These are phyloP conservation scores for Cephaloascus fragrans DNA, from an alignment of 805 yeast genomes.

Conservation along the genomic window DNA sequence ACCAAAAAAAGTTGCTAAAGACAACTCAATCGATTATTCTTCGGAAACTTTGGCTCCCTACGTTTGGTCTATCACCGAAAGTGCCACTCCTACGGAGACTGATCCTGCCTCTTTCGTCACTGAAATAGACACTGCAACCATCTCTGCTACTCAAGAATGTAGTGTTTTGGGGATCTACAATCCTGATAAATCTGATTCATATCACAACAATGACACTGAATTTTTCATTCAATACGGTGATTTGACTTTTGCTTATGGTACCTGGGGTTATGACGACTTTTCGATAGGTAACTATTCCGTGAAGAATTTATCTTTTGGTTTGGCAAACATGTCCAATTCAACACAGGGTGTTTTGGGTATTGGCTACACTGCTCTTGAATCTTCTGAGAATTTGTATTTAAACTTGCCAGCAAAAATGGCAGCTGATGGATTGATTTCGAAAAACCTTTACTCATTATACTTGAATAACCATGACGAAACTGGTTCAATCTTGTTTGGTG, in stretches of 20 bases:
- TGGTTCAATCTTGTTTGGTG: conserved; percentile 25
- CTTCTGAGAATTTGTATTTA: conserved; percentile 1
- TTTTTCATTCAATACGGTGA: conserved; percentile 12
- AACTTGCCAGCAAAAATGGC: conserved; percentile 6
- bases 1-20: background rate
- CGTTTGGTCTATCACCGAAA: background rate
- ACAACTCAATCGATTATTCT: background rate
- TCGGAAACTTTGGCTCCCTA: background rate
- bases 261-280: conserved; percentile 24
- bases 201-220: background rate
- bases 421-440: conserved; percentile 13
- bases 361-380: conserved; percentile 7
- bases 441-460: conserved; percentile 16
- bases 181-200: background rate
- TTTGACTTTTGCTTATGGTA: conserved; percentile 20
- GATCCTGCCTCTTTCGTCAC: background rate
- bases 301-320: conserved; percentile 23
- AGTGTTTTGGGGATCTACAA: background rate
- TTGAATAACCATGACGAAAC: conserved; percentile 8
- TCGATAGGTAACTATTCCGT: conserved; percentile 18
- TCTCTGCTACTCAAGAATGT: background rate
- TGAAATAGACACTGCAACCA: background rate
- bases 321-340: conserved; percentile 23
- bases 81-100: background rate
- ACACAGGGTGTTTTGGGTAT: conserved; percentile 18